These are phyloP conservation scores for Ramalina intermedia DNA, from an alignment of 495 filamentous ascomycete genomes.

Conservation along the genomic window DNA sequence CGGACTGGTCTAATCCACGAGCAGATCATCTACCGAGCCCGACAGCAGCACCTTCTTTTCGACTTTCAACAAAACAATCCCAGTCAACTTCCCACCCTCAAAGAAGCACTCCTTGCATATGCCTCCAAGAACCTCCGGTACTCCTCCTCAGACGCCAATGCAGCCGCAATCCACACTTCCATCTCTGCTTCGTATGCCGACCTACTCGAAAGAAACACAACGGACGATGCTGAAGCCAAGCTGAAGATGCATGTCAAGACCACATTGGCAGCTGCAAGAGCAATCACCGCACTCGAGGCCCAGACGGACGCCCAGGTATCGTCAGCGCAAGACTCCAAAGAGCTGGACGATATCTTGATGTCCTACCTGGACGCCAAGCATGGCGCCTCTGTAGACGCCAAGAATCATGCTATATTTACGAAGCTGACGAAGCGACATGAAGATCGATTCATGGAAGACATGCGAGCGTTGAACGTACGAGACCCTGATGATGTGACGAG, in stretches of 20 bases:
- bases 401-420: slow-evolving; percentile 64
- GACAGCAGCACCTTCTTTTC: slow-evolving; percentile 60
- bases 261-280: slow-evolving; percentile 43
- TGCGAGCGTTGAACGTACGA: slow-evolving; percentile 73
- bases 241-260: slow-evolving; percentile 88
- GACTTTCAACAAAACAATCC: slow-evolving; percentile 35
- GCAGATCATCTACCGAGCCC: slow-evolving; percentile 70
- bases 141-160: slow-evolving; percentile 33
- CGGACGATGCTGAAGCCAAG: slow-evolving; percentile 67
- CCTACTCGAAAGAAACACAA: slow-evolving; percentile 31
- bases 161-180: slow-evolving; percentile 13
- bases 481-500: slow-evolving; percentile 68
- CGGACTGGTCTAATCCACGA: neutral
- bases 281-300: slow-evolving; percentile 33
- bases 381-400: slow-evolving; percentile 56
- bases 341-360: slow-evolving; percentile 54
- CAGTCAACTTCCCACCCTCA: slow-evolving; percentile 19
- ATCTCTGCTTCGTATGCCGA: slow-evolving; percentile 33
- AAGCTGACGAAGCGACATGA: slow-evolving; percentile 73
- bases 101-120: slow-evolving; percentile 53
- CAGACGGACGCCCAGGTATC: slow-evolving; percentile 14
- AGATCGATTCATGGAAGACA: slow-evolving; percentile 67
- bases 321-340: slow-evolving; percentile 38
- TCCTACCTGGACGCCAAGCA: slow-evolving; percentile 74
- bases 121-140: slow-evolving; percentile 55